Conservation (phyloP, 306 rosid genomes). For the Quercus aquifolioides region DNA sequence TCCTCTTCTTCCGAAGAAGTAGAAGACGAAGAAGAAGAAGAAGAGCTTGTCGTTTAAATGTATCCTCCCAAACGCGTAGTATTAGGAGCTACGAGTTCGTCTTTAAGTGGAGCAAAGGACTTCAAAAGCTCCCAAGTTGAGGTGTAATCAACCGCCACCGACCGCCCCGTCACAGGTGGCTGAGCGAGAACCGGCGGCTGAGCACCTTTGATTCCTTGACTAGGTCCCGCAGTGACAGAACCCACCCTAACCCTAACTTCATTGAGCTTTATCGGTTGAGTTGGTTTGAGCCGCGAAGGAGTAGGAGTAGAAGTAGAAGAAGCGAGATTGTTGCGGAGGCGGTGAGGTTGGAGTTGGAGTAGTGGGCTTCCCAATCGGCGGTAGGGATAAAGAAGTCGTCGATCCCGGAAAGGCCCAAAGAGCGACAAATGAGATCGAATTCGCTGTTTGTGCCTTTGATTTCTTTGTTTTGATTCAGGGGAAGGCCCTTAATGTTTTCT, state of each 20-base stretch:
- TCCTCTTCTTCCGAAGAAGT: no score
- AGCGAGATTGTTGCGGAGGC: neutral
- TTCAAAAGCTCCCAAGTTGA: no score
- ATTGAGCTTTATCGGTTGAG: neutral
- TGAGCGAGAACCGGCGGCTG: conserved; percentile 40
- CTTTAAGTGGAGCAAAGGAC: no score
- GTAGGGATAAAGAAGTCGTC: conserved; percentile 57
- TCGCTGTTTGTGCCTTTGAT: conserved; percentile 47
- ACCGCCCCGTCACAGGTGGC: conserved; percentile 8
- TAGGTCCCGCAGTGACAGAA: neutral
- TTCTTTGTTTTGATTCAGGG: no score
- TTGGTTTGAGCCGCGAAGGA: neutral
- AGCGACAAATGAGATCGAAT: conserved; percentile 46
- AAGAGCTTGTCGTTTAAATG: no score
- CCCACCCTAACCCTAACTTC: neutral
- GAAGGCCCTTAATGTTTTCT: no score
- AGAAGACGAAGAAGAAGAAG: no score
- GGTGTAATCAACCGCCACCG: no score
- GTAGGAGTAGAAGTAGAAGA: no score
- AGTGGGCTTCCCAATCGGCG: conserved; percentile 54
- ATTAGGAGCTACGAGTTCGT: no score
- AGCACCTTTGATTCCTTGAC: conserved; percentile 35
- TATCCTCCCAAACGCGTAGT: no score
- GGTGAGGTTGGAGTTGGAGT: conserved; percentile 11
- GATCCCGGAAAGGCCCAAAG: conserved; percentile 58